Percentiles rank a stretch among this genome's conserved stretches.
These are phyloP conservation scores for Neoboletus subvelutipes DNA, from an alignment of 768 basidiomycete genomes.

Conservation along the genomic window DNA sequence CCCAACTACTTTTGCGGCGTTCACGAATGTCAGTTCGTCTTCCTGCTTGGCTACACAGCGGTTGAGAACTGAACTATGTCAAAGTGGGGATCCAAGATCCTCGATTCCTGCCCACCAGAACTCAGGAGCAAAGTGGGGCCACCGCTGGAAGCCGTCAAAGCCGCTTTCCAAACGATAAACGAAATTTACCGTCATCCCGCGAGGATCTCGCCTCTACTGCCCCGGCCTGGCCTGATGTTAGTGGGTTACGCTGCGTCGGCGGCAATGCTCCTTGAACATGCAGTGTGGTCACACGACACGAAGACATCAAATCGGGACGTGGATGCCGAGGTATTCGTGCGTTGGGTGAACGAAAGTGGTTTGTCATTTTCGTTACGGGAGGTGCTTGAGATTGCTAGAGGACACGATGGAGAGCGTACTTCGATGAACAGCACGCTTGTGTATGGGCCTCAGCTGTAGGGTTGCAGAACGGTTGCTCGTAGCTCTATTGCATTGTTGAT, in stretches of 20 bases:
- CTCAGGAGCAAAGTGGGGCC: constrained; percentile 31
- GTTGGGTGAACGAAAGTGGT: constrained; percentile 48
- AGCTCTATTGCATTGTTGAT: constrained; percentile 30
- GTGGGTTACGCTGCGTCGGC: constrained; percentile 55
- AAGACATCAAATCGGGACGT: constrained; percentile 32
- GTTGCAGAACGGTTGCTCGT: constrained; percentile 31
- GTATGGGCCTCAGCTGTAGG: constrained; percentile 23
- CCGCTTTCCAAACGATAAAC: constrained; percentile 41
- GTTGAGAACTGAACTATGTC: not conserved
- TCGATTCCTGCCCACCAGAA: constrained; percentile 41
- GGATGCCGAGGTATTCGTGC: constrained; percentile 52
- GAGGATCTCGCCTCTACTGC: constrained; percentile 43
- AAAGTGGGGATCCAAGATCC: constrained; percentile 53
- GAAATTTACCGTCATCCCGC: constrained; percentile 39
- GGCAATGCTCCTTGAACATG: constrained; percentile 65
- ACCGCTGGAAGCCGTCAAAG: constrained; percentile 35
- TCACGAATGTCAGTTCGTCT: constrained; percentile 44
- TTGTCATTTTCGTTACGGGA: constrained; percentile 30
- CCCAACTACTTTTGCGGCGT: constrained; percentile 43
- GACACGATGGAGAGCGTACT: constrained; percentile 3
- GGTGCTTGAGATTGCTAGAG: constrained; percentile 9
- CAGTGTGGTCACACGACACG: constrained; percentile 51
- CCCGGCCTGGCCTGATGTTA: constrained; percentile 58
- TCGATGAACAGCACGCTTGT: constrained; percentile 16
- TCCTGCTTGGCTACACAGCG: not conserved